Base-by-base conservation (phyloP, 2,329 filamentous ascomycete genomes). In the Pseudogymnoascus sp. region DNA sequence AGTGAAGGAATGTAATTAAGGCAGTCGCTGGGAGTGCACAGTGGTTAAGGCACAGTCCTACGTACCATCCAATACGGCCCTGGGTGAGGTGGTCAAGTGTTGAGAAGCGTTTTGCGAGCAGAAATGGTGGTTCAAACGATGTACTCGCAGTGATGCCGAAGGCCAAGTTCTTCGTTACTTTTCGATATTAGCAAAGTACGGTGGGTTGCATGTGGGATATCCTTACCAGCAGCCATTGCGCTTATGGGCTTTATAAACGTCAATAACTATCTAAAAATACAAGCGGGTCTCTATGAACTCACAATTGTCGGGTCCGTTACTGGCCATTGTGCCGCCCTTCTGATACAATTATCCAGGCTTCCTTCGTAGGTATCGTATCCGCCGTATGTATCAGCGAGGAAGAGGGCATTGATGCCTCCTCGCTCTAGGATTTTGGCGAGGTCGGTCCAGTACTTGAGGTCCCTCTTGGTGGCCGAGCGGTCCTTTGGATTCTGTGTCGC, bases 111-210 rank as follows among this genome's bases (percentile, higher is more conserved):
- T 86, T 74, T 0, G 87, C 86, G 12, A 89, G 74, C 65, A 87
- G 82, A 67, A 87, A 89, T 0, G 87, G 86, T 68, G 85, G 81
- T 69, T 88, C 86, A 64, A 88, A 88, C 0, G 83, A 86, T 0
- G 86, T 88, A 1, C 82, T 82, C 0, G 85, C 80, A 0, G 87
- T 89, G 0, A 88, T 83, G 0, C 85, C 86, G 63, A 89, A 88
- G 0, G 80, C 82, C 9, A 89, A 79, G 64, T 78, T 87, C 65
- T 82, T 80, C 0, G 86, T 89, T 0, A 78, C 86, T 1, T 52
- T 52, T 29, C 87, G 64, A 88, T 84, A 1, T 79, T 85, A 65
- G 42, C 42, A 31, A 31, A 29, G 42, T 52, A 87, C 87, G 0
- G 78, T 76, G 2, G 74, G 59, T 85, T 84, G 72, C 84, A 86